phyloP scores from a whole-genome alignment of 345 rosid genomes.

The Trapa incisa region DNA sequence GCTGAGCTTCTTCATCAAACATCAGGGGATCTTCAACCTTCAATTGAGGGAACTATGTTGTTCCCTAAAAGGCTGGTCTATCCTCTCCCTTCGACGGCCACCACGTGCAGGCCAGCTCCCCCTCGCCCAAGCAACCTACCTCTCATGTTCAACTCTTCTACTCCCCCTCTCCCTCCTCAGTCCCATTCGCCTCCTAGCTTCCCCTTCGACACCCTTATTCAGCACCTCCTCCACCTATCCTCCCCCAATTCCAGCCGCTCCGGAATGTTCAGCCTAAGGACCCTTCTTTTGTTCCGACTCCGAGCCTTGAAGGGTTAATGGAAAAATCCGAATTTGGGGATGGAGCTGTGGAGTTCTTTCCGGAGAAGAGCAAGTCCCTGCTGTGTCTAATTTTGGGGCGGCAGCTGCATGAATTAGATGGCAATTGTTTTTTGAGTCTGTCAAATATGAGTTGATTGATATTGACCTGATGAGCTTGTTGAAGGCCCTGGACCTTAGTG shows the following conservation, averaged over 20 bases:
- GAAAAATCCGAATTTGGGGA: slow-evolving; percentile 15
- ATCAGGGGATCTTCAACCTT: neutral
- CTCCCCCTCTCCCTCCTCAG: slow-evolving; percentile 44
- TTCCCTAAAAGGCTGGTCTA: slow-evolving; percentile 48
- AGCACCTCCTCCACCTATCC: slow-evolving; percentile 67
- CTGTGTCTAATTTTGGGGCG: slow-evolving; percentile 34
- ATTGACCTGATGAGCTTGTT: slow-evolving; percentile 52
- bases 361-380: slow-evolving; percentile 34
- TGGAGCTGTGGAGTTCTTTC: slow-evolving; percentile 38
- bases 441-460: slow-evolving; percentile 35
- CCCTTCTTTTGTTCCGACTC: slow-evolving; percentile 19
- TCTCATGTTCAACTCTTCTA: slow-evolving; percentile 50
- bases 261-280: slow-evolving; percentile 13
- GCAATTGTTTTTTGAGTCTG: slow-evolving; percentile 36
- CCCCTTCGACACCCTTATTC: slow-evolving; percentile 64
- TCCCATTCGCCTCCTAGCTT: slow-evolving; percentile 31
- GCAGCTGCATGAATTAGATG: slow-evolving; percentile 37
- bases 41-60: slow-evolving; percentile 53
- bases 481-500: slow-evolving; percentile 51
- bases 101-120: slow-evolving; percentile 12
- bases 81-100: slow-evolving; percentile 28
- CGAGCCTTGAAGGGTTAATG: slow-evolving; percentile 14
- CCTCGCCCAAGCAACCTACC: slow-evolving; percentile 15
- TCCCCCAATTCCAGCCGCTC: slow-evolving; percentile 15
- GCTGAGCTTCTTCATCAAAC: neutral